Evolutionary conservation across 148 eudicot species (phyloP).

Genomic region (Amaranthus palmeri): DNA sequence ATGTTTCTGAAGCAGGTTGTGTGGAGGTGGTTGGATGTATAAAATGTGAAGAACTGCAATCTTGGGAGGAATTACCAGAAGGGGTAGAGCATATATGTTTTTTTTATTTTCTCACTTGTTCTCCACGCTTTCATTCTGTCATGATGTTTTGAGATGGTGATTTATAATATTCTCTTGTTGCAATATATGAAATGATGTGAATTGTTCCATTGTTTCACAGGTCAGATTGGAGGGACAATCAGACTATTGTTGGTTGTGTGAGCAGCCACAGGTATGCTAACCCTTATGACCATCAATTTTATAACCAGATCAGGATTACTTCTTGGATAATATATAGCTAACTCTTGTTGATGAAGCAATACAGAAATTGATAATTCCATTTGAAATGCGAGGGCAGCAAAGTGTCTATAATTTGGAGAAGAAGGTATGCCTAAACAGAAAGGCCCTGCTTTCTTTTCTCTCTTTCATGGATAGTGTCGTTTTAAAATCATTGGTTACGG

Average conservation of each 20-base stretch:
- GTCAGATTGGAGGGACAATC: constrained; percentile 35
- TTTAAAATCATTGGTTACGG: not conserved
- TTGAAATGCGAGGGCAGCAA: constrained; percentile 74
- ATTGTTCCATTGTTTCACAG: constrained; percentile 8
- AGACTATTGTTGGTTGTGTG: constrained; percentile 40
- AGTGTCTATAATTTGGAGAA: constrained; percentile 73
- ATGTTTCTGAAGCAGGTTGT: constrained; percentile 50
- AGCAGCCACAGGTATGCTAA: constrained; percentile 29
- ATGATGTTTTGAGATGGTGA: not conserved
- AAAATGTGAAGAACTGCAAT: constrained; percentile 63
- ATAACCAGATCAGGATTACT: not conserved
- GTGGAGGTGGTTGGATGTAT: constrained; percentile 87
- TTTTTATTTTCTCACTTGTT: not conserved
- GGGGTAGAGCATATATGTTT: constrained; percentile 42
- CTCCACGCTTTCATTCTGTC: not conserved
- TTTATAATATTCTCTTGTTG: not conserved
- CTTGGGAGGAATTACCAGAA: constrained; percentile 80
- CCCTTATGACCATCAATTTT: not conserved
- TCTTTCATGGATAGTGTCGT: not conserved
- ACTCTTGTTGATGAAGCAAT: constrained; percentile 1
- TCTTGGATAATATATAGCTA: not conserved
- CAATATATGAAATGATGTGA: not conserved
- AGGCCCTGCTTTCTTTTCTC: not conserved
- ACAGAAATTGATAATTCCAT: constrained; percentile 60
- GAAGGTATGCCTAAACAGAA: constrained; percentile 41